These are phyloP conservation scores for Eimeria praecox DNA, from an alignment of 169 alveolate species.

Conservation along the genomic window DNA sequence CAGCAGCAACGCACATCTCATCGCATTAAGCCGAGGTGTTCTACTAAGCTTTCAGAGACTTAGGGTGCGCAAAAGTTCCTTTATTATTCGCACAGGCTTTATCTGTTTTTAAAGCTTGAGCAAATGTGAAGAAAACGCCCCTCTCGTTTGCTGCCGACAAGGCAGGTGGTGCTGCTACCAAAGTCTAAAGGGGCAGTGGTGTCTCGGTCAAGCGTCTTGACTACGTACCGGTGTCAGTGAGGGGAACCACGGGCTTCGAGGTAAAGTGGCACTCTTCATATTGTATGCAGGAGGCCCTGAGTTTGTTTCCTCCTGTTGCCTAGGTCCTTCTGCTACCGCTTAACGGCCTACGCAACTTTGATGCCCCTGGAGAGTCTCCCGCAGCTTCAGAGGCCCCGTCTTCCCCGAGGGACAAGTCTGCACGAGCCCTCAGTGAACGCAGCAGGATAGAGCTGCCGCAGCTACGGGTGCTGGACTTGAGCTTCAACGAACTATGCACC, in stretches of 20 bases:
- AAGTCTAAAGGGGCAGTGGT: neutral
- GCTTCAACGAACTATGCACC: constrained; percentile 65
- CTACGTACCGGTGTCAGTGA: neutral
- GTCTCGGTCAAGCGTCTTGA: neutral
- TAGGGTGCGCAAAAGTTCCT: constrained; percentile 16
- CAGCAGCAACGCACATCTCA: constrained; percentile 66
- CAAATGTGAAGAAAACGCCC: neutral
- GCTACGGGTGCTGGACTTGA: constrained; percentile 69
- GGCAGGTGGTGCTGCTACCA: neutral
- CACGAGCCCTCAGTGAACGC: neutral
- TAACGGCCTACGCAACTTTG: constrained; percentile 66
- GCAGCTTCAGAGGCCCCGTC: neutral
- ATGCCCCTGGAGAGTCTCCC: constrained; percentile 31
- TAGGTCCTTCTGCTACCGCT: constrained; percentile 61
- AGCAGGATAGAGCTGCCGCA: constrained; percentile 58
- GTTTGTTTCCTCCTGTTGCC: too few species aligned
- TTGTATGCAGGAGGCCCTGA: neutral
- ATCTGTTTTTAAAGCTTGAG: neutral
- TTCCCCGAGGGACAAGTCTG: neutral
- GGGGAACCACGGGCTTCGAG: neutral
- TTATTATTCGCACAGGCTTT: neutral
- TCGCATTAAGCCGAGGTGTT: constrained; percentile 63
- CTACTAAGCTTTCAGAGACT: constrained; percentile 42
- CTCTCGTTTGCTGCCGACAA: neutral
- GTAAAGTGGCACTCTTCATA: neutral